Evolutionary conservation across 1,284 basidiomycete species (phyloP).

Genomic region (Rhodotorula sp.): DNA sequence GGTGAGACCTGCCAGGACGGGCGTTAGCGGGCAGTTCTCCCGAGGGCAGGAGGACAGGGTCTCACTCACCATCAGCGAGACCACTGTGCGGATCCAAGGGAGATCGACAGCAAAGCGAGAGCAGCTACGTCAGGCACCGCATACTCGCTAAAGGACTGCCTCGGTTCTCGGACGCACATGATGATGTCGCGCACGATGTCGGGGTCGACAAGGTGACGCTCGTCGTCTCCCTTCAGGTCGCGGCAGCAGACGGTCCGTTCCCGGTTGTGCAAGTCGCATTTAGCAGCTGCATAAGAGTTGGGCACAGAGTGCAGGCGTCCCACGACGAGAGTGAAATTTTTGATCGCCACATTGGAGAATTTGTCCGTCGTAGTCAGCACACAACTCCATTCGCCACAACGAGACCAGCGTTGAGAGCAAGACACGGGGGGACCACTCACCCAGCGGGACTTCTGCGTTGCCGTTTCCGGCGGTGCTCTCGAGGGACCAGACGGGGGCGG

Average conservation of each 20-base stretch:
- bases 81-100: conserved; percentile 59
- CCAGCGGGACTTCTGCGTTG: conserved; percentile 28
- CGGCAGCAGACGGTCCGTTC: conserved; percentile 41
- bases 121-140: no score
- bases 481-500: conserved; percentile 35
- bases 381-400: not conserved
- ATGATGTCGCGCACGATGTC: conserved; percentile 70
- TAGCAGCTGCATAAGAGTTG: conserved; percentile 17
- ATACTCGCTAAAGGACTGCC: no score
- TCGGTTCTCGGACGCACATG: conserved; percentile 51
- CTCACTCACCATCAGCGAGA: conserved; percentile 70
- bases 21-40: not conserved
- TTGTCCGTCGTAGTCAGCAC: no score
- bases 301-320: not conserved
- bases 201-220: conserved; percentile 74
- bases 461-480: conserved; percentile 9
- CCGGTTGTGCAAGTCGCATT: conserved; percentile 40
- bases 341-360: not conserved
- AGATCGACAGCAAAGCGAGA: no score
- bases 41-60: not conserved
- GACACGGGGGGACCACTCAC: conserved; percentile 10
- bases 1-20: conserved; percentile 23
- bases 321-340: not conserved
- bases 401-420: not conserved
- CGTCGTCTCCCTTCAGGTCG: conserved; percentile 57